Evolutionary conservation across 768 basidiomycete species (phyloP), one percentile per base, ranked within the genome.

Genomic region (Termitomyces sp.): DNA sequence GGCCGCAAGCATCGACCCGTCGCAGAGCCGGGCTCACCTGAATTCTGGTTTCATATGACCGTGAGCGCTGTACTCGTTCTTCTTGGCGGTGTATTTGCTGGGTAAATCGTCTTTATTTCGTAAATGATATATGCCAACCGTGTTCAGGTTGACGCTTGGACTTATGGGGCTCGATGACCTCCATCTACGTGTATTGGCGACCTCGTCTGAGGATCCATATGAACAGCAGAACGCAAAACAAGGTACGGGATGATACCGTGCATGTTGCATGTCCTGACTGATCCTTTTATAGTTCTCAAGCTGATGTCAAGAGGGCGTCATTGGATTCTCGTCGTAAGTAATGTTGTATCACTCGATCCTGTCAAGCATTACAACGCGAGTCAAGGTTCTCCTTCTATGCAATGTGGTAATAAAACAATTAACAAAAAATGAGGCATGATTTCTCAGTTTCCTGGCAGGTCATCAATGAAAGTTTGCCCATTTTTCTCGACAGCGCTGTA

Each of bases 81-180:
- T 1, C 75, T 83, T 0, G 95, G 95, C 2, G 95, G 95, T 53
- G 87, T 94, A 5, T 97, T 98, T 68, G 92, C 95, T 13, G 95
- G 95, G 94, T 90, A 58, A 52, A 83, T 72, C 4, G 20, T 49
- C 35, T 49, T 42, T 46, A 1, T 56, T 45, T 48, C 5, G 40
- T 44, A 28, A 50, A 6, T 16, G 22, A 33, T 38, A 12, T 46
- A 22, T 33, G 42, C 30, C 32, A 22, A 28, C 26, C 4, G n/a
- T 44, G 13, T 32, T 20, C 63, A 94, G 93, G 3, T 74, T 97
- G 54, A 97, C 94, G 0, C 83, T 97, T 30, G 94, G 92, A 1
- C 77, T 97, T 28, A 96, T 96, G 94, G 94, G 94, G 1, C 80
- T 95, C 18, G 94, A 97, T 62, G 91, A 94, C 59, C 81, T 97